Evolutionary conservation across 257 asterid species (phyloP), one percentile per base, ranked within the genome.

Genomic region (Gentiana dahurica): DNA sequence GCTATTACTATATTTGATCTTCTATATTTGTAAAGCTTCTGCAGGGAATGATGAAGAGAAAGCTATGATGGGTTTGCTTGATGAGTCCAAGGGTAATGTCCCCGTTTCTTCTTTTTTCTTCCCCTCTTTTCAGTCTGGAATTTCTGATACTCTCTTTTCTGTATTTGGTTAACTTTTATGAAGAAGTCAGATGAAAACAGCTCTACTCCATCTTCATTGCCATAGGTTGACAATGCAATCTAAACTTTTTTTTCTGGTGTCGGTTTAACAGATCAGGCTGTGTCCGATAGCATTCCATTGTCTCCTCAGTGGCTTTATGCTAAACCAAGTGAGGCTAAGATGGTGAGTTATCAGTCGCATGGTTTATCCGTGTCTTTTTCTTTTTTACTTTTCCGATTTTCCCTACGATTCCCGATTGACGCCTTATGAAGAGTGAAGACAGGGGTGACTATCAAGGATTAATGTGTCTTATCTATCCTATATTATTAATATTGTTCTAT

Each of bases 301-400:
- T 92, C 98, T 77, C 98, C 98, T 0, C 98, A 92, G 68, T 92
- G 98, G 98, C 80, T 87, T 50, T 85, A 87, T 70, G 81, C 88
- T 60, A 92, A 75, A 74, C 91, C 95, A 50, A 83, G 62, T 72
- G 98, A 92, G 54, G 68, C 82, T 59, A 92, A 83, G 65, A 67
- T 61, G 77, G 97, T 85, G 71, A 80, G 75, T 67, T 55, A 34
- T 65, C 44, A 32, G 34, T 39, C 8, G 2, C 45, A 5, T 39
- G 45, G 45, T 39, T 39, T 5, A 8, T 4, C 45, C 7, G 45
- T 39, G 8, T 39, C 45, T 39, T 5, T 39, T 39, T 8, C 45
- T 39, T 39, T 39, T 24, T 24, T 24, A 24, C 24, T 24, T 24
- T 24, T 24, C 24, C 7, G 45, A 39, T 8, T 39, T 39, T 5